Evolutionary conservation across 2,329 filamentous ascomycete species (phyloP).

Genomic region (Capronia coronata): DNA sequence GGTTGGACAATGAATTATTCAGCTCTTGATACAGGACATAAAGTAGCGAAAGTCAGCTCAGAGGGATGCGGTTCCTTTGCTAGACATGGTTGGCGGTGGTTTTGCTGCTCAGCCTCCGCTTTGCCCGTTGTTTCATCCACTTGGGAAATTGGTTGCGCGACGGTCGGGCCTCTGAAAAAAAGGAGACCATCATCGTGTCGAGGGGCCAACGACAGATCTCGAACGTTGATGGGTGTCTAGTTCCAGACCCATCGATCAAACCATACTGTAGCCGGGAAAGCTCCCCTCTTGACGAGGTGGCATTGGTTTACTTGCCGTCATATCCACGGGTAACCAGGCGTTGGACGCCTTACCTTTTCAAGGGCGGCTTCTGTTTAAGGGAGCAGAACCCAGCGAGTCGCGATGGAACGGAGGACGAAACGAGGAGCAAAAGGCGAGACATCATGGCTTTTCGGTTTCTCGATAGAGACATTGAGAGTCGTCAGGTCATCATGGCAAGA

Average conservation of each 20-base stretch:
- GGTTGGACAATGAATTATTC: too few relatives aligned
- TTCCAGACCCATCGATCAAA: not conserved
- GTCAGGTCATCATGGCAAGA: too few relatives aligned
- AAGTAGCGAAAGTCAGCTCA: not conserved
- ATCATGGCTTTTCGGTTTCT: not conserved
- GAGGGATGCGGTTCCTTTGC: too few relatives aligned
- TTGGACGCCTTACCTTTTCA: not conserved
- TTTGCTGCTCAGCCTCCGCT: slow-evolving; percentile 15
- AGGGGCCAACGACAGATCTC: slow-evolving; percentile 1
- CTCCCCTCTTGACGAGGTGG: not conserved
- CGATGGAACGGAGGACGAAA: not conserved
- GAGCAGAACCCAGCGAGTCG: not conserved
- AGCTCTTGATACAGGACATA: not conserved
- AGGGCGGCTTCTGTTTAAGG: not conserved
- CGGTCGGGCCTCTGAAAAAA: not conserved
- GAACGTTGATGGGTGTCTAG: too few relatives aligned
- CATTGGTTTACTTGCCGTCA: not conserved
- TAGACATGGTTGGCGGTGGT: not conserved
- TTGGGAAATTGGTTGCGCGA: slow-evolving; percentile 17
- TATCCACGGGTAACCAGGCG: not conserved
- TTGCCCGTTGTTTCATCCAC: slow-evolving; percentile 22
- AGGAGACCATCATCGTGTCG: not conserved
- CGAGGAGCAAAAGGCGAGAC: not conserved
- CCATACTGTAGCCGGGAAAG: not conserved
- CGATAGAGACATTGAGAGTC: not conserved